Conservation (phyloP, 2,329 filamentous ascomycete genomes). For the Phialophora tarda region DNA sequence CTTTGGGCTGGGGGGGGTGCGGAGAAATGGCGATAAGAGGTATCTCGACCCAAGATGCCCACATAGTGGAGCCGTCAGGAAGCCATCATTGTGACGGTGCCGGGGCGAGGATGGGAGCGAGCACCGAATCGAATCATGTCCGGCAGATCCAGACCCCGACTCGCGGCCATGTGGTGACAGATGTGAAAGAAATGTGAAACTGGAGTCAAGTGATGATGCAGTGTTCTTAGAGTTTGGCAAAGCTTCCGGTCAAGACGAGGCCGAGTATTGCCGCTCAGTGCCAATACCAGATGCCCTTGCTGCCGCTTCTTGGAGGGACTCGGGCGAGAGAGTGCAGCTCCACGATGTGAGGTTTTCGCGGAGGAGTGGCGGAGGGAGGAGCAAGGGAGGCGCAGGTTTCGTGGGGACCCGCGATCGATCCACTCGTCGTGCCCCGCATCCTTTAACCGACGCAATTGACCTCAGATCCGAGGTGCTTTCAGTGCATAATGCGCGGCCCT, state of each 20-base stretch:
- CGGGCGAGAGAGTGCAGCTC: not conserved
- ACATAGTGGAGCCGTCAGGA: not conserved
- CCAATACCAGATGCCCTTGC: not conserved
- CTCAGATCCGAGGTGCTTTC: not conserved
- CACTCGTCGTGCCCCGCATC: not conserved
- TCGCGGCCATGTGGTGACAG: not conserved
- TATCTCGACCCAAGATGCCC: not conserved
- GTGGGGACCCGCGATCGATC: not conserved
- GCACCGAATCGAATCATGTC: not conserved
- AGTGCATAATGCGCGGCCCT: not conserved
- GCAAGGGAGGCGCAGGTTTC: not conserved
- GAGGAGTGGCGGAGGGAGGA: not conserved
- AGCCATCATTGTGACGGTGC: not conserved
- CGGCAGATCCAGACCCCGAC: not conserved
- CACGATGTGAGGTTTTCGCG: not conserved
- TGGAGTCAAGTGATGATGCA: not conserved
- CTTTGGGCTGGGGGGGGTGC: slow-evolving; percentile 4
- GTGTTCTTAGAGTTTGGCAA: slow-evolving; percentile 9
- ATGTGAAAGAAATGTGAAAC: not conserved
- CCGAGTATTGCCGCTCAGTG: not conserved
- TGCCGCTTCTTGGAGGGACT: not conserved
- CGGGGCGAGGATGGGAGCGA: not conserved
- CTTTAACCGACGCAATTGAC: not conserved
- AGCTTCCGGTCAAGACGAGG: not conserved
- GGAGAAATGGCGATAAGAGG: slow-evolving; percentile 8